These are phyloP conservation scores for Allomyces arbusculus DNA, from an alignment of 192 early-diverging fungal species.

Conservation along the genomic window DNA sequence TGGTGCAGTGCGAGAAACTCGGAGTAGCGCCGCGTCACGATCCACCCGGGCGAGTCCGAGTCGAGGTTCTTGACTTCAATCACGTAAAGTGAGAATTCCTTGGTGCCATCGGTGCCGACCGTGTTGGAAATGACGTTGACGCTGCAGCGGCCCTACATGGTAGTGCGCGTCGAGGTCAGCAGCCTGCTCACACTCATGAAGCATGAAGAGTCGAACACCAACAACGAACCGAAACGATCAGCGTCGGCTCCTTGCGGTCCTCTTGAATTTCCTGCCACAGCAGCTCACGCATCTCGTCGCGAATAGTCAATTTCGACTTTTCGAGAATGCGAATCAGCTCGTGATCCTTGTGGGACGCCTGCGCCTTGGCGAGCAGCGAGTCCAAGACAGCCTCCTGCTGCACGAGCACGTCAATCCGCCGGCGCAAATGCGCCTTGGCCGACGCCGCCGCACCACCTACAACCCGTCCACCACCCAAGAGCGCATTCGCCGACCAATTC, in stretches of 20 bases:
- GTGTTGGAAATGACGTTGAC: slow-evolving; percentile 27
- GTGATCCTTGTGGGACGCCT: slow-evolving; percentile 21
- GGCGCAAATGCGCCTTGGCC: too few species aligned
- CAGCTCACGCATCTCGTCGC: slow-evolving; percentile 32
- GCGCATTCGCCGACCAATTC: too few species aligned
- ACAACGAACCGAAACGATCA: slow-evolving; percentile 3
- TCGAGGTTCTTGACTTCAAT: slow-evolving; percentile 49
- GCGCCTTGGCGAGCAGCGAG: slow-evolving; percentile 38
- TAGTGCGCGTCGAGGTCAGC: not conserved
- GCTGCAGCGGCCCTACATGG: slow-evolving; percentile 18
- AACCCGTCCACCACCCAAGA: too few species aligned
- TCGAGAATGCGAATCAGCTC: slow-evolving; percentile 38
- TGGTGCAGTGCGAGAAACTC: slow-evolving; percentile 72
- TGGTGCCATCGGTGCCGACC: slow-evolving; percentile 23
- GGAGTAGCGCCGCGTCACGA: slow-evolving; percentile 56
- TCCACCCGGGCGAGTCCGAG: slow-evolving; percentile 31
- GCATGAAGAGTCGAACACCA: not conserved
- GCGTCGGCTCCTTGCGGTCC: slow-evolving; percentile 21
- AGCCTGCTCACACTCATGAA: not conserved
- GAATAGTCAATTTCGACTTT: slow-evolving; percentile 28
- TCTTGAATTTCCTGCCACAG: slow-evolving; percentile 43
- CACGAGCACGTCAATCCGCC: too few species aligned
- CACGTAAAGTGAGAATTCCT: slow-evolving; percentile 36
- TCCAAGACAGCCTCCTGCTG: slow-evolving; percentile 49
- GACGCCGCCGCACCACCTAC: too few species aligned